A percentile compares a stretch with the other conserved stretches of the same genome.
These are phyloP conservation scores for Tephrocybe sp. DNA, from an alignment of 768 basidiomycete genomes.

Conservation along the genomic window DNA sequence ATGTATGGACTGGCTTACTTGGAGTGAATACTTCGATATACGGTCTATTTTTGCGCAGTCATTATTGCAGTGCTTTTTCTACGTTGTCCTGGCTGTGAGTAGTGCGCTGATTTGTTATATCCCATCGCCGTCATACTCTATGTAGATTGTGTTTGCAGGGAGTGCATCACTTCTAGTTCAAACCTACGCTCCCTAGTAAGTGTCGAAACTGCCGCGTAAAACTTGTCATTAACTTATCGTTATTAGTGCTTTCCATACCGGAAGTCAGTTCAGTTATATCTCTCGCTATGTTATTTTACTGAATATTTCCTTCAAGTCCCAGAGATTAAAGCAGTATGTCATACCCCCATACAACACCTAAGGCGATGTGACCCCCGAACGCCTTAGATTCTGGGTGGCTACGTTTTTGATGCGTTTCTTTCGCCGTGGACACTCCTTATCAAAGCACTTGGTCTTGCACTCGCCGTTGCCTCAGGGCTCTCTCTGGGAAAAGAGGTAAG, in stretches of 20 bases:
- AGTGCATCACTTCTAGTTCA: slow-evolving; percentile 65
- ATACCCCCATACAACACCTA: not conserved
- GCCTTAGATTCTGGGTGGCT: slow-evolving; percentile 72
- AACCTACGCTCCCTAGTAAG: slow-evolving; percentile 72
- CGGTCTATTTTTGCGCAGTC: slow-evolving; percentile 58
- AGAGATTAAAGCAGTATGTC: slow-evolving; percentile 72
- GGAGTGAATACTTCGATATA: slow-evolving; percentile 61
- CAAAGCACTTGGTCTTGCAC: slow-evolving; percentile 79
- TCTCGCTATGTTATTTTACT: not conserved
- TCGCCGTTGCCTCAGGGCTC: slow-evolving; percentile 83
- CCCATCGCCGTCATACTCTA: slow-evolving; percentile 1
- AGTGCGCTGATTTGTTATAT: not conserved
- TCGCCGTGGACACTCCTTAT: slow-evolving; percentile 84
- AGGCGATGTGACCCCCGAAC: not conserved
- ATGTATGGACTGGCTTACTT: slow-evolving; percentile 66
- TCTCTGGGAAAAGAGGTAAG: slow-evolving; percentile 81
- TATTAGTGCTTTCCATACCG: slow-evolving; percentile 72
- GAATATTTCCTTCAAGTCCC: slow-evolving; percentile 47
- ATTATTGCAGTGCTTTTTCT: slow-evolving; percentile 63
- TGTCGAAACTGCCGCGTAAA: not conserved
- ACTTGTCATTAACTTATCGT: slow-evolving; percentile 4
- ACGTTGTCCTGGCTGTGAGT: slow-evolving; percentile 64
- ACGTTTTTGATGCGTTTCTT: slow-evolving; percentile 86
- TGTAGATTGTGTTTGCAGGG: slow-evolving; percentile 59
- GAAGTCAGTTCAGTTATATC: slow-evolving; percentile 50